Conservation (phyloP, 2,329 filamentous ascomycete genomes). For the Aspergillus fructus region DNA sequence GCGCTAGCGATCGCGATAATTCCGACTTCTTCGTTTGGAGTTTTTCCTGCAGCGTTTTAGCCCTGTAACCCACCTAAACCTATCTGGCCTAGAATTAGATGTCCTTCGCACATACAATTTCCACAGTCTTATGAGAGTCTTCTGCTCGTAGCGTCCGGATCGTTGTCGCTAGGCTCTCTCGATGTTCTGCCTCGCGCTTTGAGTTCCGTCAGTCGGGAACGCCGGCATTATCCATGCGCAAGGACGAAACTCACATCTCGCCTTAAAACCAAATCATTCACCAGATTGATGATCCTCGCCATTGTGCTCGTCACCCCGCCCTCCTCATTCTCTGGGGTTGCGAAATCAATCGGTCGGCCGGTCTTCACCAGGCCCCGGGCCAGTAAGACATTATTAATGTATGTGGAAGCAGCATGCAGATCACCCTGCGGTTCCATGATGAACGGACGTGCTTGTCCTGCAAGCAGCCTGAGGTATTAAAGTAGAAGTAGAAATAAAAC, state of each 20-base stretch:
- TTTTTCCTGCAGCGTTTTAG: conserved; percentile 44
- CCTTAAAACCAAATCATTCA: conserved; percentile 88
- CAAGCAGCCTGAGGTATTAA: conserved; percentile 20
- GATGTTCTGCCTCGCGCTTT: conserved; percentile 83
- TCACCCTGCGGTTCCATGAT: conserved; percentile 47
- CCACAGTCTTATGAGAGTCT: conserved; percentile 68
- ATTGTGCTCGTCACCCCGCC: conserved; percentile 66
- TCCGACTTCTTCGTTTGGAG: conserved; percentile 57
- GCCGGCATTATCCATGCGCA: neutral
- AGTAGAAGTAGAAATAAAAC: conserved; percentile 6
- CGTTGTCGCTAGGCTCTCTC: conserved; percentile 76
- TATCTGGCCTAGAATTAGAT: neutral
- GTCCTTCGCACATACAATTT: conserved; percentile 53
- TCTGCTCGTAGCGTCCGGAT: conserved; percentile 75
- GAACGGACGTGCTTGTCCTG: conserved; percentile 23
- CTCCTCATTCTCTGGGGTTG: conserved; percentile 64
- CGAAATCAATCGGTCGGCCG: conserved; percentile 71
- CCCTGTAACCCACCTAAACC: neutral
- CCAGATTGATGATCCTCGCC: conserved; percentile 83
- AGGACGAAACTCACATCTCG: conserved; percentile 68
- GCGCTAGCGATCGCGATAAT: conserved; percentile 55
- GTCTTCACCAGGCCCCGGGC: conserved; percentile 62
- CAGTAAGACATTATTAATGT: conserved; percentile 66
- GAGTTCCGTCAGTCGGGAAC: conserved; percentile 15
- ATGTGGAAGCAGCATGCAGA: conserved; percentile 61